These are phyloP conservation scores for Syncephalastrum sp. DNA, from an alignment of 371 early-diverging fungal genomes.

Conservation along the genomic window DNA sequence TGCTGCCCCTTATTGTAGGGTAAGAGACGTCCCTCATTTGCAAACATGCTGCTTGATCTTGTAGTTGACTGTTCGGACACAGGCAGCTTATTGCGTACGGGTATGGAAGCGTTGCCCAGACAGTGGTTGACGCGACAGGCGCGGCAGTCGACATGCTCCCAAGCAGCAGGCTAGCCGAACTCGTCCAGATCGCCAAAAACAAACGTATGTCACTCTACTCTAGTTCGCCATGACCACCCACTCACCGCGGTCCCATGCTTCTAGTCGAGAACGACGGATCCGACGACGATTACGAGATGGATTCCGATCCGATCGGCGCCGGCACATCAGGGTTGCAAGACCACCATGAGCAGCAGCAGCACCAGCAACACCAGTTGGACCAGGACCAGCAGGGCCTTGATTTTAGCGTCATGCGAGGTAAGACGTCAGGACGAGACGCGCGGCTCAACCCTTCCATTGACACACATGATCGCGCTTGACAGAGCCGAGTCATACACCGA, in stretches of 20 bases:
- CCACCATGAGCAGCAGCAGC: slow-evolving; percentile 6
- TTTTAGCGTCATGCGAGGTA: not conserved
- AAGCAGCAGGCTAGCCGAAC: slow-evolving; percentile 51
- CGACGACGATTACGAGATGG: slow-evolving; percentile 34
- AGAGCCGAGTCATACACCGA: slow-evolving; percentile 40
- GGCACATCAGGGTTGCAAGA: slow-evolving; percentile 19
- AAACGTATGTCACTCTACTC: slow-evolving; percentile 27
- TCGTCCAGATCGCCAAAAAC: slow-evolving; percentile 50
- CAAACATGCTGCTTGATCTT: not conserved
- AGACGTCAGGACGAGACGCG: slow-evolving; percentile 33
- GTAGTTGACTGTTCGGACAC: not conserved
- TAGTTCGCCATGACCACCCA: not conserved
- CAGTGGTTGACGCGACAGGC: slow-evolving; percentile 62
- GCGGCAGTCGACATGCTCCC: slow-evolving; percentile 49
- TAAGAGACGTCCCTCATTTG: slow-evolving; percentile 12
- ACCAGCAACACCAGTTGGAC: slow-evolving; percentile 12
- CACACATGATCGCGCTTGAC: not conserved
- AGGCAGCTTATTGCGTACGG: slow-evolving; percentile 70
- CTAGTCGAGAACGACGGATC: slow-evolving; percentile 41
- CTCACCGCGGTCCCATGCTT: not conserved
- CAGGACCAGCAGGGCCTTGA: slow-evolving; percentile 31
- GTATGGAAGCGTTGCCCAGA: slow-evolving; percentile 58
- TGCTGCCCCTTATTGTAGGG: slow-evolving; percentile 59
- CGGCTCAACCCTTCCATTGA: slow-evolving; percentile 8
- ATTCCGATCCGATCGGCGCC: slow-evolving; percentile 27